Conservation (phyloP, 139 green algal species). For the Asterochloris sp. region DNA sequence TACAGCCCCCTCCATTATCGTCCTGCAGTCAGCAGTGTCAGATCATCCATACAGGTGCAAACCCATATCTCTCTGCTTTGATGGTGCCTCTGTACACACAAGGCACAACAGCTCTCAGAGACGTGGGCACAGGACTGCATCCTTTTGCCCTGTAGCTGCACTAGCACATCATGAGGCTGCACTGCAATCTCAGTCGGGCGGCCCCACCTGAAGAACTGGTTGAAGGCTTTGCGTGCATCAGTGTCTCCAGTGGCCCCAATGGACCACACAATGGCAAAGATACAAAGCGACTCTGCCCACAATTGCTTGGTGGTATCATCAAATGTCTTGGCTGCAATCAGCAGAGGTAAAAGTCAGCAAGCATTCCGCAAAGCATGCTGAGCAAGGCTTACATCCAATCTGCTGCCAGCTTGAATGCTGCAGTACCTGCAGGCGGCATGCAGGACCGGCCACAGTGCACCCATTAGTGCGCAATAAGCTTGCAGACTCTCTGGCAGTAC, state of each 20-base stretch:
- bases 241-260: conserved; percentile 53
- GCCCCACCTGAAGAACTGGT: conserved; percentile 51
- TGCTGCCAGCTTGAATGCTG: too few species aligned
- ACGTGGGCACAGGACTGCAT: too few species aligned
- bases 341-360: neutral
- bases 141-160: neutral
- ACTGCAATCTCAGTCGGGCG: neutral
- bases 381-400: too few species aligned
- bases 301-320: conserved; percentile 48
- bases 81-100: too few species aligned
- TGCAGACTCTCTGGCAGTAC: too few species aligned
- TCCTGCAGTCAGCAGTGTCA: conserved; percentile 3
- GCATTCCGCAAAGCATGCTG: neutral
- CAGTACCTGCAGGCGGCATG: too few species aligned
- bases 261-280: conserved; percentile 67
- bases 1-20: neutral
- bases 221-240: conserved; percentile 49
- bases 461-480: too few species aligned
- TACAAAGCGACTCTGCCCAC: conserved; percentile 49
- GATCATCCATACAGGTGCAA: too few species aligned
- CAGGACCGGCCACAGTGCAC: too few species aligned
- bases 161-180: neutral
- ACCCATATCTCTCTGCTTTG: too few species aligned
- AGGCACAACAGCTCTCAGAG: too few species aligned
- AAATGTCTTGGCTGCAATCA: neutral